A percentile compares a stretch with the other conserved stretches of the same genome.
Conservation (phyloP, 192 early-diverging fungal species). For the Entomortierella parvispora region DNA sequence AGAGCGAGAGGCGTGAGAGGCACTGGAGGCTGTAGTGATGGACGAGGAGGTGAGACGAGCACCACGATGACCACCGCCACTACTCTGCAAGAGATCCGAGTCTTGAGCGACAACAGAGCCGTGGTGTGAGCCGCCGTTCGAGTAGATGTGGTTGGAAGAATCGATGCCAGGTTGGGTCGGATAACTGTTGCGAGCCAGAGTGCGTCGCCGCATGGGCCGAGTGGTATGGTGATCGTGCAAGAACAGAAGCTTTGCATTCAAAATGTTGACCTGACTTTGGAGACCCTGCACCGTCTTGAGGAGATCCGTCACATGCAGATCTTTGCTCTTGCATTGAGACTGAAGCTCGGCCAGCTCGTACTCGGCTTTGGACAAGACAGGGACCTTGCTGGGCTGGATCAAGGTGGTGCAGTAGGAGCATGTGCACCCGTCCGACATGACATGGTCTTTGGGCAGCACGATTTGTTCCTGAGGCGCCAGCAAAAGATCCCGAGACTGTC, state of each 20-base stretch:
- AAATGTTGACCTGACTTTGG: constrained; percentile 36
- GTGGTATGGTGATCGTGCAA: constrained; percentile 49
- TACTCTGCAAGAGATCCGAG: no score
- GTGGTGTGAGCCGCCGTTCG: no score
- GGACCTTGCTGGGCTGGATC: constrained; percentile 27
- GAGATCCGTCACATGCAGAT: constrained; percentile 30
- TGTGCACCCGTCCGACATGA: constrained; percentile 7
- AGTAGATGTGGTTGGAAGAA: no score
- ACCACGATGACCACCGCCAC: no score
- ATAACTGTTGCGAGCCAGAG: constrained; percentile 20
- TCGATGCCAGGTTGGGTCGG: background rate
- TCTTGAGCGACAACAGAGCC: no score
- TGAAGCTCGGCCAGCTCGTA: constrained; percentile 41
- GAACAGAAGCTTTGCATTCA: constrained; percentile 44
- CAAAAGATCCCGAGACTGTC: constrained; percentile 11
- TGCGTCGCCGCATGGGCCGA: constrained; percentile 37
- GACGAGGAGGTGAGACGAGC: background rate
- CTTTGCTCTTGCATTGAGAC: constrained; percentile 38
- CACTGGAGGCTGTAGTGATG: background rate
- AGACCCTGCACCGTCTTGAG: constrained; percentile 31
- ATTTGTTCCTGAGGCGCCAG: constrained; percentile 16
- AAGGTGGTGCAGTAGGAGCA: constrained; percentile 26
- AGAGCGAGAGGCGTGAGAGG: background rate
- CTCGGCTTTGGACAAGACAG: constrained; percentile 22
- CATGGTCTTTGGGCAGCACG: constrained; percentile 16